Base-by-base conservation (phyloP, 768 basidiomycete species). In the Tubosaeta sp. region DNA sequence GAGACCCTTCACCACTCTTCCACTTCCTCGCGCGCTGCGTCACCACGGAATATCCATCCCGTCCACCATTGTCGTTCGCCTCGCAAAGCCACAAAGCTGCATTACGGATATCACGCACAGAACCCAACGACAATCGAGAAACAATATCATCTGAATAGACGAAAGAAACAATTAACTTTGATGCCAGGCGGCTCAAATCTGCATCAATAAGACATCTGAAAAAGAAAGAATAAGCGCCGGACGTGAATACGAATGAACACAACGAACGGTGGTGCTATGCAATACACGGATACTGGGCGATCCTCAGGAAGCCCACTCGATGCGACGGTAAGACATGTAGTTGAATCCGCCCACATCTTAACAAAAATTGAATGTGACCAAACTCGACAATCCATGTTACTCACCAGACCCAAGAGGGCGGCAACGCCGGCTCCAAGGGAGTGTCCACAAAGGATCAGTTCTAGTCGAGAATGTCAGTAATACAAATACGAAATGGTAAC, bases 311-410 rank as follows among this genome's bases (percentile, higher is more conserved):
- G 75, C 7, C 88, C 88, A 54, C 86, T 86, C 27, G 84, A 80
- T 42, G 75, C 72, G 34, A 76, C 72, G 7, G 80, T 93, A 38
- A 85, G 73, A 56, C 90, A 90, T 2, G 85, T 91, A 56, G 72
- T 76, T 17, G 88, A 87, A 63, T 91, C 87, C 1, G 89, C 87
- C 90, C 90, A 93, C 80, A 88, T 86, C 89, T 91, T 48, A 33
- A 31, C 25, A 39, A 14, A 38, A 5, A n/a, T 49, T 43, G 43
- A 51, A 31, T 37, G 35, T 25, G 29, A 16, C 10, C 32, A 16
- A 1, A n/a, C 39, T 31, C 7, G 12, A 29, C 33, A 6, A 44
- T 48, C 25, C 6, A 38, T 16, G 8, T 43, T 31, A 67, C 81
- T 65, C 58, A 86, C 87, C 71, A 92, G 69, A 41, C 84, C 88